A percentile compares a stretch with the other conserved stretches of the same genome.
phyloP scores from a whole-genome alignment of 768 basidiomycete genomes.

The Ephemerocybe angulata region DNA sequence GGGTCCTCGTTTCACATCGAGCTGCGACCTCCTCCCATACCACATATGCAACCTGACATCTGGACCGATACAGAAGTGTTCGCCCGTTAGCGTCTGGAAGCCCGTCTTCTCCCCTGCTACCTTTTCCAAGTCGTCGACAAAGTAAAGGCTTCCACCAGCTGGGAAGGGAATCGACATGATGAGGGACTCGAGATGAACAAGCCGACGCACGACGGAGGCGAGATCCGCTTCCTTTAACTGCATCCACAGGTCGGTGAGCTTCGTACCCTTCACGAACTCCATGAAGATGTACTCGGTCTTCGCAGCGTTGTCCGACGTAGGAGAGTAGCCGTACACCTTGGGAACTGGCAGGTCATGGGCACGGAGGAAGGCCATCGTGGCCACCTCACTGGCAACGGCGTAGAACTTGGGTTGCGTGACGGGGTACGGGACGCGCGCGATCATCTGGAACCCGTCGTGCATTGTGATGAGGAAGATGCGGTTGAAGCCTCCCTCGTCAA shows the following conservation, averaged over 20 bases:
- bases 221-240: constrained; percentile 35
- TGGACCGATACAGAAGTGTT: constrained; percentile 44
- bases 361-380: constrained; percentile 41
- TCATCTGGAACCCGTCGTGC: constrained; percentile 31
- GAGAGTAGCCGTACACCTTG: constrained; percentile 40
- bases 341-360: constrained; percentile 38
- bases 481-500: constrained; percentile 45
- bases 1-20: constrained; percentile 48
- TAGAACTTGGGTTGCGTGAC: constrained; percentile 32
- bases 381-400: constrained; percentile 43
- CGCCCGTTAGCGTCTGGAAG: constrained; percentile 35
- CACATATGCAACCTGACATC: constrained; percentile 43
- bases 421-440: constrained; percentile 42
- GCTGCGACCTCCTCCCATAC: constrained; percentile 47
- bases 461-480: constrained; percentile 38
- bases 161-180: not conserved
- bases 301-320: constrained; percentile 35
- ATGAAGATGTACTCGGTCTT: constrained; percentile 44
- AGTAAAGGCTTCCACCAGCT: not conserved
- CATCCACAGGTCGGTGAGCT: constrained; percentile 38
- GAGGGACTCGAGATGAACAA: constrained; percentile 42
- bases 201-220: constrained; percentile 39
- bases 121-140: constrained; percentile 39
- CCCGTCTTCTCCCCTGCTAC: constrained; percentile 25
- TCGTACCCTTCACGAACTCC: constrained; percentile 40